Evolutionary conservation across 768 basidiomycete species (phyloP), one percentile per base, ranked within the genome.

Genomic region (Terana coerulea): DNA sequence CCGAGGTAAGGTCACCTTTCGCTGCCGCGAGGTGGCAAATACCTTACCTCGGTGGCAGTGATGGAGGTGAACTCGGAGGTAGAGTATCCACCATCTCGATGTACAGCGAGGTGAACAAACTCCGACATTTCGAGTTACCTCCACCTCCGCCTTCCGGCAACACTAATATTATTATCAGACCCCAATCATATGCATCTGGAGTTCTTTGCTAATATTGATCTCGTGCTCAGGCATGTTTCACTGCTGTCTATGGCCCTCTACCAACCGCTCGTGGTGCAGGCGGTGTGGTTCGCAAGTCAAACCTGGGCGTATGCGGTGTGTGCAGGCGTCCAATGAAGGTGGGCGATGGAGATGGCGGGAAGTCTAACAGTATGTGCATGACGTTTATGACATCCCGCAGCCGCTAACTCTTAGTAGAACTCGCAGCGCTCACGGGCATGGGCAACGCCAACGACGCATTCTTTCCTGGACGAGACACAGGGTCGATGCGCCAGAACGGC

Each of bases 201-300:
- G n/a, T n/a, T n/a, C n/a, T n/a, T n/a, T n/a, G n/a, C n/a, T n/a
- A n/a, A 1, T 26, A 36, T n/a, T 35, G 15, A n/a, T n/a, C n/a
- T n/a, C n/a, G n/a, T n/a, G n/a, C n/a, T n/a, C 47, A 95, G 89
- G 95, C 93, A 14, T 99, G 97, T 69, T 98, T 98, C 67, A 90
- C 85, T 14, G 92, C 93, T 5, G 95, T 98, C 3, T 99, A 99
- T 67, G 95, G 95, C 12, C 91, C 91, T 5, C 85, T 88, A 10
- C 83, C 86, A 12, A 77, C 67, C 52, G 77, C 79, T 59, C 74
- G 72, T 29, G 79, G 72, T 60, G 70, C 76, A 44, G 66, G 82
- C 46, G 28, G 65, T 65, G 66, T 80, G 6, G 76, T 87, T 24
- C 58, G 65, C 51, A 64, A 64, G 47, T 74, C 88, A 40, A 87